Evolutionary conservation across 164 flowering plant genomes (phyloP), one percentile per base, ranked within the genome.

Genomic region (Nymphaea thermarum): DNA sequence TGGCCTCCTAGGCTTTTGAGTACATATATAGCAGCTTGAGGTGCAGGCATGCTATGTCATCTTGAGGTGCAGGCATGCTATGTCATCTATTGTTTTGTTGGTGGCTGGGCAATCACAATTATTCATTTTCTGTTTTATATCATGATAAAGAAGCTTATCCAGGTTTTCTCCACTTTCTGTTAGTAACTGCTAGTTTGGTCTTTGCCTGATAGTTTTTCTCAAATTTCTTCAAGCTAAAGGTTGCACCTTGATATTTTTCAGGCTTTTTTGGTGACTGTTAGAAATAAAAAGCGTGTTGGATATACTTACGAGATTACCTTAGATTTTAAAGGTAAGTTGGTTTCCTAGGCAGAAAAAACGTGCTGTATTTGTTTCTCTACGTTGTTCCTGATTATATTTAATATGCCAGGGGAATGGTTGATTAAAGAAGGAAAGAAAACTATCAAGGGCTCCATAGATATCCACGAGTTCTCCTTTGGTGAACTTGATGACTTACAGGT

Each of bases 401-500:
- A 70, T 68, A 45, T 60, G 68, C 60, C 79, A 93, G 98, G 98
- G 6, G 97, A 94, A 70, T 91, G 98, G 97, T 51, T 63, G 5
- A 63, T 88, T 59, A 73, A 71, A 74, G 90, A 80, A n/a, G 93
- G 87, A 80, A 80, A 74, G n/a, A 86, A 78, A 79, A 68, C 44
- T 42, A 71, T 89, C 44, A 86, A 83, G 76, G 95, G 89, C 62
- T 77, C 85, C 70, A 66, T 91, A 36, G 88, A 89, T 66, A 70
- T 91, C 15, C 79, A 76, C 2, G 98, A 91, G 75, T 89, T 94
- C 74, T 88, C 97, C 11, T 85, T 86, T 73, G 98, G 97, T 62
- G 96, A 94, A 80, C 80, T 94, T 61, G 95, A 94, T 74, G 98
- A 91, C 64, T 75, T 93, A 80, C 83, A 93, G 98, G 98, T 93